A percentile compares a stretch with the other conserved stretches of the same genome.
phyloP scores from a whole-genome alignment of 371 early-diverging fungal species.

The Rhizopus stolonifer region DNA sequence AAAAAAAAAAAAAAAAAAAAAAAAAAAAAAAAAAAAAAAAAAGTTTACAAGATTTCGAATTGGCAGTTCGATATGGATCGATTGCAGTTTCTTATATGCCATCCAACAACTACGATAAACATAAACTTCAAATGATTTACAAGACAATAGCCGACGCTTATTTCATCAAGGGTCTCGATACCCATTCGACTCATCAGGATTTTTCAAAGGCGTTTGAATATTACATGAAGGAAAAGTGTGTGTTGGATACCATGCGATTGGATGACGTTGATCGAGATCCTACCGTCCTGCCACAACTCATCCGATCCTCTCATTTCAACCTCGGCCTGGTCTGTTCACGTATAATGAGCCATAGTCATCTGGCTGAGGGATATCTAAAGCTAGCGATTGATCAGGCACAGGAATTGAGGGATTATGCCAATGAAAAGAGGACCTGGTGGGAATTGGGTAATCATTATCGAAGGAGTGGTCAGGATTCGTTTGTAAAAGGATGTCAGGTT shows the following conservation, averaged over 20 bases:
- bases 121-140: constrained; percentile 21
- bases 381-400: constrained; percentile 24
- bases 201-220: constrained; percentile 27
- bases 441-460: constrained; percentile 37
- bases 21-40: no score
- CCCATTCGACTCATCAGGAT: constrained; percentile 19
- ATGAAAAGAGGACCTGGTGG: constrained; percentile 33
- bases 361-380: constrained; percentile 15
- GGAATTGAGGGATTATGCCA: constrained; percentile 12
- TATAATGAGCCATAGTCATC: constrained; percentile 8
- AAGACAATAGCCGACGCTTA: constrained; percentile 32
- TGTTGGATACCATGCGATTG: constrained; percentile 23
- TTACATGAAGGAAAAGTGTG: constrained; percentile 28
- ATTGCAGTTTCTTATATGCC: constrained; percentile 5
- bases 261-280: constrained; percentile 21
- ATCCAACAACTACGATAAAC: constrained; percentile 3
- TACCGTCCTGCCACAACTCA: constrained; percentile 10
- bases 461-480: constrained; percentile 7
- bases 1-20: no score
- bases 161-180: constrained; percentile 30
- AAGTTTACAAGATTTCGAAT: constrained; percentile 25
- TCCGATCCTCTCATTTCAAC: constrained; percentile 35
- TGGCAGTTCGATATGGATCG: constrained; percentile 18
- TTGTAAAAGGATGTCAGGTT: constrained; percentile 24
- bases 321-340: constrained; percentile 36